Base-by-base conservation (phyloP, 192 early-diverging fungal genomes). In the Gonapodya prolifera region DNA sequence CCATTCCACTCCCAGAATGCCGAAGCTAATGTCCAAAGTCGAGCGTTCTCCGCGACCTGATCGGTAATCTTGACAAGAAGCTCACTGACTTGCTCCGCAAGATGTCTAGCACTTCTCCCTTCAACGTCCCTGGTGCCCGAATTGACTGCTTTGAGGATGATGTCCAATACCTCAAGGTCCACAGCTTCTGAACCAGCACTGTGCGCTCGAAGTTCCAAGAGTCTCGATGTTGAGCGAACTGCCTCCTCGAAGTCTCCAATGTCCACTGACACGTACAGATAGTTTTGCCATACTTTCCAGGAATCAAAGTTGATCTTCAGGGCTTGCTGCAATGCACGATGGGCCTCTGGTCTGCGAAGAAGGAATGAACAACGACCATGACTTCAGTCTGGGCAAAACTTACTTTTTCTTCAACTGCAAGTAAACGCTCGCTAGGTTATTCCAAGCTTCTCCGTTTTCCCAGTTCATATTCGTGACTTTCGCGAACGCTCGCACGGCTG, bases 391-490 rank as follows among this genome's bases (percentile, higher is more conserved):
- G 18, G 2, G 2, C 2, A 78, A 78, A 13, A 79, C 76, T 36
- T 85, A 33, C 77, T 92, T 93, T 34, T 89, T 81, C 73, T 89
- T 89, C 80, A 87, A 81, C 23, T 83, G 86, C 79, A 97, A 81
- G 78, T 94, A 94, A 36, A 93, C 89, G 0, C 91, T 91, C 1
- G 95, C 94, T 77, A 99, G 82, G 83, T 99, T 99, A 79, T 92
- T 98, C 96, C 96, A 99, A 34, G 95, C 94, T 85, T 99, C 98
- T 34, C 91, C 93, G 79, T 97, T 96, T 76, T 90, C 88, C 34
- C 80, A 70, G 77, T 96, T 92, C 28, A 98, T 79, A 23, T 82
- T 76, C 1, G 93, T 91, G 17, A 90, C 90, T 45, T 90, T 90
- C 69, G 86, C 82, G 81, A 97, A 98, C 0, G 96, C 94, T 28